Conservation (phyloP, 768 basidiomycete species). For the Pisolithus tinctorius region DNA sequence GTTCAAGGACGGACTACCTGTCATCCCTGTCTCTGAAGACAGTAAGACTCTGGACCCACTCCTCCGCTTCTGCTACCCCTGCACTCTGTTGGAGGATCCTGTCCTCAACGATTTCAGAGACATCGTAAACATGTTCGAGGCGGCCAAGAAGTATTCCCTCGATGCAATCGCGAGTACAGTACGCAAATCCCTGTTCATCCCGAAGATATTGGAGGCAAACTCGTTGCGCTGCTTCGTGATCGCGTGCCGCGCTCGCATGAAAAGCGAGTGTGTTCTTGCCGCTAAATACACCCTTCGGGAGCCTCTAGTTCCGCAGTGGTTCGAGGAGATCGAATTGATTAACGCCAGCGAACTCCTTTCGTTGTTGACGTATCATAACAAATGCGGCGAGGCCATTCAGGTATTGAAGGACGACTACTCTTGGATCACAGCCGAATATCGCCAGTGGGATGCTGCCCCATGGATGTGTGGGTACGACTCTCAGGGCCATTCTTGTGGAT, state of each 20-base stretch:
- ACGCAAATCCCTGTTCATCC: slow-evolving; percentile 13
- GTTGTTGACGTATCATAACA: slow-evolving; percentile 17
- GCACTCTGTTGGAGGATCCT: slow-evolving; percentile 14
- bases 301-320: slow-evolving; percentile 16
- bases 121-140: slow-evolving; percentile 5
- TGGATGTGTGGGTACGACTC: background rate
- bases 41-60: no score
- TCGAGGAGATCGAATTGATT: slow-evolving; percentile 23
- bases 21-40: slow-evolving; percentile 5
- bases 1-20: slow-evolving; percentile 11
- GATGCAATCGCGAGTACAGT: slow-evolving; percentile 12
- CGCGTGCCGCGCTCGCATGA: slow-evolving; percentile 18
- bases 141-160: slow-evolving; percentile 13
- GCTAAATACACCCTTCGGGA: slow-evolving; percentile 21
- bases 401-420: background rate
- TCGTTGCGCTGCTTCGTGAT: slow-evolving; percentile 28
- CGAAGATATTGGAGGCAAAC: slow-evolving; percentile 12
- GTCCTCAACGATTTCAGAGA: slow-evolving; percentile 8
- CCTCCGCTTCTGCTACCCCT: background rate
- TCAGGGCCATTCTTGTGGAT: background rate
- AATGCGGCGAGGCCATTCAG: slow-evolving; percentile 10
- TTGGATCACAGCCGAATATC: slow-evolving; percentile 13
- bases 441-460: background rate
- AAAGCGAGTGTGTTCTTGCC: slow-evolving; percentile 19
- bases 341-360: slow-evolving; percentile 18